Evolutionary conservation across 441 rosid species (phyloP).

Genomic region (Geranium incanum): DNA sequence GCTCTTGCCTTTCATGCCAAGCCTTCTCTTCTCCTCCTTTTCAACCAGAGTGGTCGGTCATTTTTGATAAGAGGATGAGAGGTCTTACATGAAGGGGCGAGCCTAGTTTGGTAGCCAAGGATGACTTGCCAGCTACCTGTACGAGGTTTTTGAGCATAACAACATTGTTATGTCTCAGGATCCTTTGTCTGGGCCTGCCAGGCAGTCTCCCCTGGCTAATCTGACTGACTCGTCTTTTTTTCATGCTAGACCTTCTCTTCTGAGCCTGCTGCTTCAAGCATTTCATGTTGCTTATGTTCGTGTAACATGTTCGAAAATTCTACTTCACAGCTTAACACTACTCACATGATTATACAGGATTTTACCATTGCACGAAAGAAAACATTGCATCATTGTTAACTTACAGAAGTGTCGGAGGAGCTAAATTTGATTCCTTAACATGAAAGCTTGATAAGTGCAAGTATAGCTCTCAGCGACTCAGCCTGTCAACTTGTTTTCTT

Average conservation of each 20-base stretch:
- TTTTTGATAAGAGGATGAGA: neutral
- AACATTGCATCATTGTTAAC: neutral
- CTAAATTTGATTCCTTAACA: neutral
- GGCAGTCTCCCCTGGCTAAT: neutral
- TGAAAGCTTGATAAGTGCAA: neutral
- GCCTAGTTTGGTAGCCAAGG: slow-evolving; percentile 5
- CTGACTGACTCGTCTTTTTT: neutral
- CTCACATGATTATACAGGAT: too few species aligned
- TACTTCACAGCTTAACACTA: neutral
- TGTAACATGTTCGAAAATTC: too few species aligned
- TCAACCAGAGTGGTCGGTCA: neutral
- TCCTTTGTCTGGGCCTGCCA: neutral
- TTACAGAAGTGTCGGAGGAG: neutral
- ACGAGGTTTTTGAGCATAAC: neutral
- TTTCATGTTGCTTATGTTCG: neutral
- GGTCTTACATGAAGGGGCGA: slow-evolving; percentile 2
- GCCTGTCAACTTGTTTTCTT: neutral
- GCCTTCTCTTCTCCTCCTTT: neutral
- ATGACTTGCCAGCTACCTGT: neutral
- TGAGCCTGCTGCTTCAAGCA: neutral
- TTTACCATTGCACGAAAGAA: too few species aligned
- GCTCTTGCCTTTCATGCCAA: neutral
- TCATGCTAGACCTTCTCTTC: slow-evolving; percentile 4
- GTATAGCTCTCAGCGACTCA: neutral
- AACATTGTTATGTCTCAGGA: too few species aligned